Percentiles rank a stretch among this genome's conserved stretches.
phyloP scores from a whole-genome alignment of 352 stramenopile genomes.

The Pythium sp. region DNA sequence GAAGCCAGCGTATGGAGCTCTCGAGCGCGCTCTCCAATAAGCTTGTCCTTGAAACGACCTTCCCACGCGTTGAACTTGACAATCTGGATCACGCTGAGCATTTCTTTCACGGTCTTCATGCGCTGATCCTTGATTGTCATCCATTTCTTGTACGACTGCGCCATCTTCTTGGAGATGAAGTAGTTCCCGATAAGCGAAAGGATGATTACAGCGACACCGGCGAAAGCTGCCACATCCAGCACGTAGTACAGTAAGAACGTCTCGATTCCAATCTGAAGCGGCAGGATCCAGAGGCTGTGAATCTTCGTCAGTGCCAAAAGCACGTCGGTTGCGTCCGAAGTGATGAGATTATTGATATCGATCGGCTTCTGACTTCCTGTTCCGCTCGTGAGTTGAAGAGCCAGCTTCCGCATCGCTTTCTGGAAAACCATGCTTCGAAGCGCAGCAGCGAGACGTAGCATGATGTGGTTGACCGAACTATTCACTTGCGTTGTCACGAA shows the following conservation, averaged over 20 bases:
- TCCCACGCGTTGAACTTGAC: slow-evolving; percentile 93
- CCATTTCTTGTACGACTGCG: slow-evolving; percentile 12
- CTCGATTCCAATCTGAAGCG: slow-evolving; percentile 25
- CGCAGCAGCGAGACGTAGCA: slow-evolving; percentile 7
- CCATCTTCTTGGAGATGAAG: slow-evolving; percentile 19
- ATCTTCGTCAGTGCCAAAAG: slow-evolving; percentile 1
- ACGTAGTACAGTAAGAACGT: slow-evolving; percentile 29
- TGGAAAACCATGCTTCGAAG: slow-evolving; percentile 12
- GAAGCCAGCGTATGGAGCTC: slow-evolving; percentile 61
- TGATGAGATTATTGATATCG: slow-evolving; percentile 16
- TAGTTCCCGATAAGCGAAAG: slow-evolving; percentile 23
- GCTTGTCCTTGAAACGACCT: slow-evolving; percentile 61
- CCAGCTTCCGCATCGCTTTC: slow-evolving; percentile 13
- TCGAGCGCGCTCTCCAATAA: slow-evolving; percentile 44
- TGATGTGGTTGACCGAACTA: slow-evolving; percentile 4
- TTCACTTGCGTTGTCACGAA: slow-evolving; percentile 17
- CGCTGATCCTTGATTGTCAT: slow-evolving; percentile 35
- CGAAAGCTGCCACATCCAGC: slow-evolving; percentile 27
- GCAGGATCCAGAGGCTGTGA: slow-evolving; percentile 27
- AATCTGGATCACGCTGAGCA: slow-evolving; percentile 74
- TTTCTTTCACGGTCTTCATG: slow-evolving; percentile 44
- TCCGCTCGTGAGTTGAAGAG: background rate
- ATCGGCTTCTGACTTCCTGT: background rate
- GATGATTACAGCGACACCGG: slow-evolving; percentile 25
- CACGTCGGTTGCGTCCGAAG: slow-evolving; percentile 10